Evolutionary conservation across 2,329 filamentous ascomycete species (phyloP).

Genomic region (Cladosporium sp.): DNA sequence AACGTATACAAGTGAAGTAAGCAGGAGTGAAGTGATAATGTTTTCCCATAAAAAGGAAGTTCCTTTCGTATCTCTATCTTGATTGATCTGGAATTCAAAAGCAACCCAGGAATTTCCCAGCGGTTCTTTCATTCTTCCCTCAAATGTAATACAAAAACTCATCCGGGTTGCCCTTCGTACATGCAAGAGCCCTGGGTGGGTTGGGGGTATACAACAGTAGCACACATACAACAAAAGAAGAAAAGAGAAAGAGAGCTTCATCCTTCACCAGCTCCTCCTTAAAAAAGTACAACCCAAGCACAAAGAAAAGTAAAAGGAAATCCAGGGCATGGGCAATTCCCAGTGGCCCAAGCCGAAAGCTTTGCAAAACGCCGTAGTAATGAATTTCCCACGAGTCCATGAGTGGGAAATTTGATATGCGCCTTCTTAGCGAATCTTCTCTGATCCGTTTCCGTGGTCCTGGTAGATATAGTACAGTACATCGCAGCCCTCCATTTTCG

Average conservation of each 20-base stretch:
- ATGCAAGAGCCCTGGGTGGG: constrained; percentile 14
- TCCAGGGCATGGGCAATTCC: background rate
- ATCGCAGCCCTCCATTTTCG: background rate
- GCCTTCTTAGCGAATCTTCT: background rate
- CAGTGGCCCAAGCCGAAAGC: background rate
- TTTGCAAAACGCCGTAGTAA: constrained; percentile 8
- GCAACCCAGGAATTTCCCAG: background rate
- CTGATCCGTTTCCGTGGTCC: constrained; percentile 3
- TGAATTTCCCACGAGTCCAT: background rate
- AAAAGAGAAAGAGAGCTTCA: background rate
- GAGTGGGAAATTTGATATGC: constrained; percentile 1
- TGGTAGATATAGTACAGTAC: constrained; percentile 11
- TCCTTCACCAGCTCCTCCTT: background rate
- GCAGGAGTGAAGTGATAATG: background rate
- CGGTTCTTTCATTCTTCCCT: background rate
- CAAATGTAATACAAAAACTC: constrained; percentile 4
- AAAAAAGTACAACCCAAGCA: background rate
- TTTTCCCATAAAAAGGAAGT: background rate
- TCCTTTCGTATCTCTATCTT: background rate
- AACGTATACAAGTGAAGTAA: background rate
- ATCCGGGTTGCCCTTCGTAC: background rate
- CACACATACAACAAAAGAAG: constrained; percentile 8
- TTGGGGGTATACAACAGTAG: constrained; percentile 18
- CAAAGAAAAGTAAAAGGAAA: background rate
- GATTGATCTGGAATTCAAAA: background rate